Conservation (phyloP, 169 alveolate genomes). For the Plasmodium knowlesi region DNA sequence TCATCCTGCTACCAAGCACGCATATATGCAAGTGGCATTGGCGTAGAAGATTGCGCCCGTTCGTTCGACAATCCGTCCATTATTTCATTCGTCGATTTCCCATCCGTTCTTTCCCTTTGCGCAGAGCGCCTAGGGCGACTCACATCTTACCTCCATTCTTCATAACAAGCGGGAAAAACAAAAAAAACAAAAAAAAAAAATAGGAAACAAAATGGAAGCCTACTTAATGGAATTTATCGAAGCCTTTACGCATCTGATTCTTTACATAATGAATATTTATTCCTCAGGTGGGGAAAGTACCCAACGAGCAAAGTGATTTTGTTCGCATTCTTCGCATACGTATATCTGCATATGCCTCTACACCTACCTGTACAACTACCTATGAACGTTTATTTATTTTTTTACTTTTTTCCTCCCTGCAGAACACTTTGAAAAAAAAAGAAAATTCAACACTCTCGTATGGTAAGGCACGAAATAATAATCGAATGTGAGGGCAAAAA, state of each 20-base stretch:
- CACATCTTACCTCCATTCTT: slow-evolving; percentile 57
- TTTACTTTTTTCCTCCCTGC: not conserved
- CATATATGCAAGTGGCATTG: not conserved
- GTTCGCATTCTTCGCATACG: not conserved
- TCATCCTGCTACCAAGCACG: not conserved
- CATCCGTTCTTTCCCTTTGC: not conserved
- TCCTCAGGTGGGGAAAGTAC: slow-evolving; percentile 40
- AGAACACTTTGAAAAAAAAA: slow-evolving; percentile 70
- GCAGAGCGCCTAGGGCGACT: not conserved
- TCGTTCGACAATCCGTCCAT: not conserved
- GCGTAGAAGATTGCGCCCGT: not conserved
- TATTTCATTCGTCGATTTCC: not conserved
- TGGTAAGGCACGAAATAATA: slow-evolving; percentile 32
- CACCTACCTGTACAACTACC: not conserved
- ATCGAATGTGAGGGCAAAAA: not conserved
- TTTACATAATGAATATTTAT: slow-evolving; percentile 42
- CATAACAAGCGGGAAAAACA: not conserved
- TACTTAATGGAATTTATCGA: slow-evolving; percentile 67
- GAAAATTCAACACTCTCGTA: slow-evolving; percentile 58
- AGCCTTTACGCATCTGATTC: slow-evolving; percentile 67
- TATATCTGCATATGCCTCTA: not conserved
- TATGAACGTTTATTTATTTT: slow-evolving; percentile 19
- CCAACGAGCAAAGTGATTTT: not conserved
- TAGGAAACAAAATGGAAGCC: slow-evolving; percentile 57
- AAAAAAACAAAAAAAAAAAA: slow-evolving; percentile 38